Conservation (phyloP, 306 rosid species). For the Geum urbanum region DNA sequence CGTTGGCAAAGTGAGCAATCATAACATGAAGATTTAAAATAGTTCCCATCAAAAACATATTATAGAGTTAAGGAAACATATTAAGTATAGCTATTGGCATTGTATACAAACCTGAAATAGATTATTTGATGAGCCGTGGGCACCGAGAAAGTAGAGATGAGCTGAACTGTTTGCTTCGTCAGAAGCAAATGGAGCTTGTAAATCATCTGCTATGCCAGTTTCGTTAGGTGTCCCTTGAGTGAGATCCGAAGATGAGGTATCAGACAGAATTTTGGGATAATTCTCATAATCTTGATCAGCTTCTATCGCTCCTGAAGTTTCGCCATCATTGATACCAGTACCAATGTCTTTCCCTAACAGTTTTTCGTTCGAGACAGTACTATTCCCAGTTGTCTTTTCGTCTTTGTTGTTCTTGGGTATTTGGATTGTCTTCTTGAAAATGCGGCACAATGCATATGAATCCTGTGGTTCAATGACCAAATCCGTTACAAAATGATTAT, state of each 20-base stretch:
- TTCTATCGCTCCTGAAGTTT: constrained; percentile 43
- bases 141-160: constrained; percentile 43
- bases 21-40: constrained; percentile 26
- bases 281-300: constrained; percentile 37
- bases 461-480: constrained; percentile 40
- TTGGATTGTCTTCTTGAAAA: constrained; percentile 74
- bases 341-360: constrained; percentile 34
- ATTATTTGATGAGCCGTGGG: constrained; percentile 45
- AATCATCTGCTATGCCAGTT: constrained; percentile 54
- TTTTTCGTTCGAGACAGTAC: constrained; percentile 33
- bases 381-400: constrained; percentile 17
- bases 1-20: constrained; percentile 47
- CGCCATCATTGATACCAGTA: constrained; percentile 32
- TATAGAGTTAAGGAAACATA: not conserved
- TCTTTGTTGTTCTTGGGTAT: constrained; percentile 41
- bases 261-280: constrained; percentile 47
- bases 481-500: not conserved
- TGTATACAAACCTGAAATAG: constrained; percentile 54
- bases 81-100: not conserved
- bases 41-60: not conserved
- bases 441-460: constrained; percentile 86
- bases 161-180: constrained; percentile 83
- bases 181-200: constrained; percentile 60
- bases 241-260: constrained; percentile 87
- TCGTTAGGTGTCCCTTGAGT: constrained; percentile 81